A percentile compares a stretch with the other conserved stretches of the same genome.
These are phyloP conservation scores for Hevea brasiliensis DNA, from an alignment of 345 rosid genomes.

Conservation along the genomic window DNA sequence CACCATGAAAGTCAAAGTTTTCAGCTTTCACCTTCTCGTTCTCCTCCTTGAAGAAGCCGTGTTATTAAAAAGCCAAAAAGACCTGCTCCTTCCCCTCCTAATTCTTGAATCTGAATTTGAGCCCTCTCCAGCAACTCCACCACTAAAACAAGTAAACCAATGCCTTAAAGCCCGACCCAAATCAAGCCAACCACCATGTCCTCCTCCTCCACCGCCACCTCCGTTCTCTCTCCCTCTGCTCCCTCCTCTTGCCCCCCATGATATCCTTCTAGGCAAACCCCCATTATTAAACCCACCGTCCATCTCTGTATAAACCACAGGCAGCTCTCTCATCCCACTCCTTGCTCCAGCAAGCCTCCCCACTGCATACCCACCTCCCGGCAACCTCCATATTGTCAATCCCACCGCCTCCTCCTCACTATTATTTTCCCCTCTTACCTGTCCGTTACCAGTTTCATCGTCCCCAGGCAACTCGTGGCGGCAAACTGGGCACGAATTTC, in stretches of 20 bases:
- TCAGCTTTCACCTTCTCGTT: neutral
- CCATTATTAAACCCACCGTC: constrained; percentile 76
- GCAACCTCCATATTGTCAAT: constrained; percentile 89
- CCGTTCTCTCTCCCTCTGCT: constrained; percentile 51
- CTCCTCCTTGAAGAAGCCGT: constrained; percentile 25
- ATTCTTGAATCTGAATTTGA: constrained; percentile 22
- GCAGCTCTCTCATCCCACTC: constrained; percentile 74
- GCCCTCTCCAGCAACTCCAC: neutral
- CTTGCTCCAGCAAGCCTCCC: constrained; percentile 80
- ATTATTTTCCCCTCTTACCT: neutral
- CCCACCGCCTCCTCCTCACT: constrained; percentile 59
- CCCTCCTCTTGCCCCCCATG: constrained; percentile 63
- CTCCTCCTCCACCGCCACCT: constrained; percentile 36
- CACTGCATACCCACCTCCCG: constrained; percentile 93
- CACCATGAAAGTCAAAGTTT: no score
- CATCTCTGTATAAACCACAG: constrained; percentile 87
- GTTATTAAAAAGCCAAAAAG: constrained; percentile 16
- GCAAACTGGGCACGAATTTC: constrained; percentile 92
- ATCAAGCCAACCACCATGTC: neutral
- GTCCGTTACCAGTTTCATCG: constrained; percentile 4
- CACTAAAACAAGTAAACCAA: constrained; percentile 30
- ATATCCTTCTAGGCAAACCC: constrained; percentile 70
- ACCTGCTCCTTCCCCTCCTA: constrained; percentile 17
- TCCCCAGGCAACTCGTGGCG: constrained; percentile 74
- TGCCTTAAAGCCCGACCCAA: constrained; percentile 16